Conservation (phyloP, 129 eudicot genomes). For the Rutidosis leptorrhynchoides region DNA sequence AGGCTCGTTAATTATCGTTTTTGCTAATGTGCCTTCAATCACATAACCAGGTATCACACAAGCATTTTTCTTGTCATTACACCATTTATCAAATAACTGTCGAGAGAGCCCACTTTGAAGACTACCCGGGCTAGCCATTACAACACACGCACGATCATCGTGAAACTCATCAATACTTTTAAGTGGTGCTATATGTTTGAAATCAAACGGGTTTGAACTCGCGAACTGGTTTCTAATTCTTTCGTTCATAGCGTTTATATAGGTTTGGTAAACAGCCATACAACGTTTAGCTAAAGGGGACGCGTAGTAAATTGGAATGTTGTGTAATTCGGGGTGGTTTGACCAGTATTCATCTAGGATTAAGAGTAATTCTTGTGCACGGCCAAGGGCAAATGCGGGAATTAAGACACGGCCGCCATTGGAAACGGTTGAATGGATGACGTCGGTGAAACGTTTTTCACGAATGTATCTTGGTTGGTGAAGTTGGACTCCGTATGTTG, state of each 20-base stretch:
- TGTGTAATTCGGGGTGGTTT: slow-evolving; percentile 81
- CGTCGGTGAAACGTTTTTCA: slow-evolving; percentile 93
- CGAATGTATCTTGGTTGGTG: slow-evolving; percentile 81
- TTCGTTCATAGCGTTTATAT: slow-evolving; percentile 89
- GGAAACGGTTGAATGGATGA: slow-evolving; percentile 71
- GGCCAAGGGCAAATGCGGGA: slow-evolving; percentile 97
- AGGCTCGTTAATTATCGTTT: slow-evolving; percentile 84
- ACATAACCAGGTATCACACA: slow-evolving; percentile 93
- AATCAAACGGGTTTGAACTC: slow-evolving; percentile 77
- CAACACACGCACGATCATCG: slow-evolving; percentile 88
- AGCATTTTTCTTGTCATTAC: slow-evolving; percentile 81
- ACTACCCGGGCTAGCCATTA: slow-evolving; percentile 95
- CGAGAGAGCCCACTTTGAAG: slow-evolving; percentile 92
- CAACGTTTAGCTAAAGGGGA: slow-evolving; percentile 97
- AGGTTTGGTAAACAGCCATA: slow-evolving; percentile 97
- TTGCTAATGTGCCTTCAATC: slow-evolving; percentile 81
- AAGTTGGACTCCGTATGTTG: slow-evolving; percentile 92
- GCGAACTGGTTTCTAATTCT: slow-evolving; percentile 83
- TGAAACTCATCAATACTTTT: slow-evolving; percentile 76
- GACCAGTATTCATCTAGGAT: slow-evolving; percentile 98
- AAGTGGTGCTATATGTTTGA: slow-evolving; percentile 82
- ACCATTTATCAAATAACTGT: slow-evolving; percentile 93
- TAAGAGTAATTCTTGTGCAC: slow-evolving; percentile 88
- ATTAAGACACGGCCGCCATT: slow-evolving; percentile 95
- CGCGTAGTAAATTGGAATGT: slow-evolving; percentile 86